These are phyloP conservation scores for Zygoascus meyerae DNA, from an alignment of 1,139 yeast species.

Conservation along the genomic window DNA sequence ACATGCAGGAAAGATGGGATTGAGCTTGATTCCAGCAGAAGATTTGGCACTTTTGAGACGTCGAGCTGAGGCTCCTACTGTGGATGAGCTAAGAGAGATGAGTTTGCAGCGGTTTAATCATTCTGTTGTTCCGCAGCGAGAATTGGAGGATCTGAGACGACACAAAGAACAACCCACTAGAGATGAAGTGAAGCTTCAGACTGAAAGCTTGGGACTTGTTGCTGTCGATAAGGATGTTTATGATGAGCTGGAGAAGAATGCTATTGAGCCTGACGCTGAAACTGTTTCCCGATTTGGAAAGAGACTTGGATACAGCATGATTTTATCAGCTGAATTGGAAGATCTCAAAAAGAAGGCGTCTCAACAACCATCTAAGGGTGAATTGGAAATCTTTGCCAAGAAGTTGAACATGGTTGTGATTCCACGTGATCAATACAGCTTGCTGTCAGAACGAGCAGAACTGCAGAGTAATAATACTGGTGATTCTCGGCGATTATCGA, in stretches of 20 bases:
- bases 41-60: constrained; percentile 15
- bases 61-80: constrained; percentile 24
- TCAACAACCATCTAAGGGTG: constrained; percentile 27
- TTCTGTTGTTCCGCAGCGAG: constrained; percentile 28
- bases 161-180: constrained; percentile 22
- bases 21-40: constrained; percentile 17
- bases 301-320: constrained; percentile 27
- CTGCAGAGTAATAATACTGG: constrained; percentile 17
- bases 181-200: constrained; percentile 24
- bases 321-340: constrained; percentile 25
- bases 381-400: constrained; percentile 45
- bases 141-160: constrained; percentile 24
- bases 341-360: constrained; percentile 23
- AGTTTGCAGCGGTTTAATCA: constrained; percentile 23
- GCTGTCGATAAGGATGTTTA: constrained; percentile 22
- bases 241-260: constrained; percentile 25
- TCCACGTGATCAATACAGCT: constrained; percentile 42
- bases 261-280: constrained; percentile 26
- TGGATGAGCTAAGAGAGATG: constrained; percentile 20
- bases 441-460: constrained; percentile 19
- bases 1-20: constrained; percentile 14
- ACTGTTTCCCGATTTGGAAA: constrained; percentile 27
- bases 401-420: constrained; percentile 42
- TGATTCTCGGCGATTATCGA: constrained; percentile 6
- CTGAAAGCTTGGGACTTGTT: constrained; percentile 20